These are phyloP conservation scores for Fraxinus velutina DNA, from an alignment of 305 asterid species.

Conservation along the genomic window DNA sequence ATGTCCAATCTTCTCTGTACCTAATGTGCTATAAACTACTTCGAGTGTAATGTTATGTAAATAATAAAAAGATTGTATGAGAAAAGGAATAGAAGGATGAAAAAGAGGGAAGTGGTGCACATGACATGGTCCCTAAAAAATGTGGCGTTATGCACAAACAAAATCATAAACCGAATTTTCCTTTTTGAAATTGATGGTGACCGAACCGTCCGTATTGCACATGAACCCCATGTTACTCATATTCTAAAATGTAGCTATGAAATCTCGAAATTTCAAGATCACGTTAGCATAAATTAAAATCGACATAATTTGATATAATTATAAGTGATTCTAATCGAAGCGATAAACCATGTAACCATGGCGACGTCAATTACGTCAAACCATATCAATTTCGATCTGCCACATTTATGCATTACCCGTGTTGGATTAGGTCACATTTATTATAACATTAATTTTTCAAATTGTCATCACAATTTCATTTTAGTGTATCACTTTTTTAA, in stretches of 20 bases:
- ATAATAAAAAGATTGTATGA: not conserved
- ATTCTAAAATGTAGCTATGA: constrained; percentile 19
- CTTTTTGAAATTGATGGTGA: constrained; percentile 32
- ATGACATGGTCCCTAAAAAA: constrained; percentile 23
- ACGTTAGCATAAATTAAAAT: not conserved
- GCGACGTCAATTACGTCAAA: not conserved
- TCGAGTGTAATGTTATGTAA: constrained; percentile 21
- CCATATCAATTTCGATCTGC: not conserved
- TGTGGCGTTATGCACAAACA: constrained; percentile 23
- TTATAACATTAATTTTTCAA: not conserved
- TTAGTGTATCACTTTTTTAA: not conserved
- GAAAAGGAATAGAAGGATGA: not conserved
- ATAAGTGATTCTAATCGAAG: not conserved
- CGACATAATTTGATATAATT: not conserved
- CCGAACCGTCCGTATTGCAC: constrained; percentile 41
- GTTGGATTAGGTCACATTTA: not conserved
- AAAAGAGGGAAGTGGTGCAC: not conserved
- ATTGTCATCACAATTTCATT: not conserved
- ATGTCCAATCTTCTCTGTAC: not conserved
- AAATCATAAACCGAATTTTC: constrained; percentile 26
- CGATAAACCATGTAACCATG: not conserved
- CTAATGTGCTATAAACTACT: not conserved
- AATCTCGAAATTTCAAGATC: not conserved
- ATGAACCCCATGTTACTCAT: constrained; percentile 61
- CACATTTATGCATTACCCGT: not conserved